These are phyloP conservation scores for Daedaleopsis sinensis DNA, from an alignment of 768 basidiomycete species.

Conservation along the genomic window DNA sequence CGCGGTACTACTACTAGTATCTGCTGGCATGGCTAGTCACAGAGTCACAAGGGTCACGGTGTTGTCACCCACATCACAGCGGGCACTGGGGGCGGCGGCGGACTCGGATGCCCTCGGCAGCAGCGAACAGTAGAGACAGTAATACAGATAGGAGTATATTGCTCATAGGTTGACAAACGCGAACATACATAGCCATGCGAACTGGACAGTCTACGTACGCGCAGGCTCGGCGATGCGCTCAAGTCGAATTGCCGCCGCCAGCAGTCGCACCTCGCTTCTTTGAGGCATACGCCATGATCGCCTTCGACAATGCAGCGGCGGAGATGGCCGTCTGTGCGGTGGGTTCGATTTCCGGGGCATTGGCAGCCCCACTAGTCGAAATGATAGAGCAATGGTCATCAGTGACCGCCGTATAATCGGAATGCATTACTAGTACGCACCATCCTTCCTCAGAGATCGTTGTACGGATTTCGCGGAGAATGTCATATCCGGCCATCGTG, in stretches of 20 bases:
- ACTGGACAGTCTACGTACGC: too few relatives aligned
- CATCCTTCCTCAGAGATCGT: neutral
- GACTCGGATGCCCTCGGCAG: too few relatives aligned
- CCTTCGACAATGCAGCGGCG: neutral
- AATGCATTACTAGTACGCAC: neutral
- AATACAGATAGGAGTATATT: too few relatives aligned
- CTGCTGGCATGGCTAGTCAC: too few relatives aligned
- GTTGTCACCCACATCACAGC: too few relatives aligned
- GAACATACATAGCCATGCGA: neutral
- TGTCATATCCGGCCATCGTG: neutral
- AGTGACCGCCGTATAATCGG: too few relatives aligned
- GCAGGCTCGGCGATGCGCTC: too few relatives aligned
- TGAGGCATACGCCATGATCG: neutral
- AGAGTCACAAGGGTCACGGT: too few relatives aligned
- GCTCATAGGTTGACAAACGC: neutral
- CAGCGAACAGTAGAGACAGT: too few relatives aligned
- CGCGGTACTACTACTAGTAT: too few relatives aligned
- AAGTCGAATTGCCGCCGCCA: neutral
- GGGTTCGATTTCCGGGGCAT: neutral
- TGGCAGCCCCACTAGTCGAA: neutral
- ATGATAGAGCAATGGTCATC: neutral
- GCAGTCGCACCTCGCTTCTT: neutral
- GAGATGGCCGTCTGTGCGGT: neutral
- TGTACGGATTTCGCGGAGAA: neutral
- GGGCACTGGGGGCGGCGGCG: too few relatives aligned